phyloP scores from a whole-genome alignment of 2,329 filamentous ascomycete species.

The Rhynchosporium agropyri region DNA sequence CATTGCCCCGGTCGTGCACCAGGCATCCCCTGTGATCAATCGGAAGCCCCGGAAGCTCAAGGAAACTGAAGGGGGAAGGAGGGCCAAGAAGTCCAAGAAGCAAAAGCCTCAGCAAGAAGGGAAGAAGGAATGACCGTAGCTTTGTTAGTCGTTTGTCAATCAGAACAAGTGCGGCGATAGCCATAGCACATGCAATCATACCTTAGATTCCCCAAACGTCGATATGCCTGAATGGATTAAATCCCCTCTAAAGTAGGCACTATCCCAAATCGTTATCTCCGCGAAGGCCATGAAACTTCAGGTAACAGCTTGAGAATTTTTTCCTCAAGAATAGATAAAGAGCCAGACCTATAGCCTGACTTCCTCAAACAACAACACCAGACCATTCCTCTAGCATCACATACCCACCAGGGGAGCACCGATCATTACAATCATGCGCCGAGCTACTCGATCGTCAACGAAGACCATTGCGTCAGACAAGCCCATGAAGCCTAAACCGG shows the following conservation, averaged over 20 bases:
- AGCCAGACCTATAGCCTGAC: not conserved
- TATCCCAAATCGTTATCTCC: not conserved
- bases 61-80: not conserved
- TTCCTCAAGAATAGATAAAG: conserved; percentile 1
- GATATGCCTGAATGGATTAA: not conserved
- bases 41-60: not conserved
- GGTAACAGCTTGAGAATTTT: not conserved
- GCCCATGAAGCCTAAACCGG: conserved; percentile 6
- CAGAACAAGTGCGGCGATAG: not conserved
- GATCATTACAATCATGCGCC: conserved; percentile 9
- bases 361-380: not conserved
- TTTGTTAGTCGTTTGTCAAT: not conserved
- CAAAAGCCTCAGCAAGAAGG: not conserved
- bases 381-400: no score
- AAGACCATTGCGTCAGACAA: conserved; percentile 8
- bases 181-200: not conserved
- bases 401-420: no score
- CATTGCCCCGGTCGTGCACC: not conserved
- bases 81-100: conserved; percentile 11
- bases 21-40: not conserved
- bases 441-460: conserved; percentile 14
- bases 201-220: not conserved
- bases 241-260: not conserved
- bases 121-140: not conserved
- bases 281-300: not conserved